These are phyloP conservation scores for Akanthomyces lecanii DNA, from an alignment of 2,329 filamentous ascomycete species.

Conservation along the genomic window DNA sequence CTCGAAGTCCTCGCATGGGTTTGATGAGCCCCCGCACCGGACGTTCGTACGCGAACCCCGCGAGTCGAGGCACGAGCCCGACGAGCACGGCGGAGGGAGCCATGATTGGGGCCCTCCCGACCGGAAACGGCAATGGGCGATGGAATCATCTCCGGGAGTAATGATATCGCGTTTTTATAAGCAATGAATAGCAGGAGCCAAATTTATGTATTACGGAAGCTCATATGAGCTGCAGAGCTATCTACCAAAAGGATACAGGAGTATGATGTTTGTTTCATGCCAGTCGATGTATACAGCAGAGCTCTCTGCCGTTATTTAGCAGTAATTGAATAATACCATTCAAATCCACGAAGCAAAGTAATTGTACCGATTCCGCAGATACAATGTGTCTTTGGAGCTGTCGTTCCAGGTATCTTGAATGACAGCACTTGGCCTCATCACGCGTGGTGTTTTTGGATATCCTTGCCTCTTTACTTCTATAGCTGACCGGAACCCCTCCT, in stretches of 20 bases:
- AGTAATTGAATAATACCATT: too few relatives aligned
- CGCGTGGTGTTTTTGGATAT: not conserved
- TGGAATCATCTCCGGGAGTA: conserved; percentile 43
- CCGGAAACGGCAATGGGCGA: conserved; percentile 35
- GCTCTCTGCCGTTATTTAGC: too few relatives aligned
- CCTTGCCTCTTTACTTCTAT: conserved; percentile 7
- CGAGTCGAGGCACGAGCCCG: conserved; percentile 50
- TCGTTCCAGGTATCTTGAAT: too few relatives aligned
- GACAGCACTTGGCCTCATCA: too few relatives aligned
- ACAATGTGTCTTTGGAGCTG: too few relatives aligned
- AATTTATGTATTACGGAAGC: not conserved
- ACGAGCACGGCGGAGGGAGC: conserved; percentile 30
- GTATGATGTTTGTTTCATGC: not conserved
- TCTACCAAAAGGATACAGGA: not conserved
- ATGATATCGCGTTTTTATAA: not conserved
- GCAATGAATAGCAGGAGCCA: not conserved
- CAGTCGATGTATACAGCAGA: too few relatives aligned
- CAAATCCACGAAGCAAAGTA: too few relatives aligned
- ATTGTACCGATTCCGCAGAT: too few relatives aligned
- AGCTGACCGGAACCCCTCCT: conserved; percentile 1
- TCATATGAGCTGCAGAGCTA: not conserved
- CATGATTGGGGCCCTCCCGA: conserved; percentile 21
- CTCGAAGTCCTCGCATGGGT: conserved; percentile 52
- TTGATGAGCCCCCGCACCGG: conserved; percentile 47
- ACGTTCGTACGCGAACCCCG: conserved; percentile 30